Conservation (phyloP, 2,329 filamentous ascomycete species). For the Cyphellophora europaea region DNA sequence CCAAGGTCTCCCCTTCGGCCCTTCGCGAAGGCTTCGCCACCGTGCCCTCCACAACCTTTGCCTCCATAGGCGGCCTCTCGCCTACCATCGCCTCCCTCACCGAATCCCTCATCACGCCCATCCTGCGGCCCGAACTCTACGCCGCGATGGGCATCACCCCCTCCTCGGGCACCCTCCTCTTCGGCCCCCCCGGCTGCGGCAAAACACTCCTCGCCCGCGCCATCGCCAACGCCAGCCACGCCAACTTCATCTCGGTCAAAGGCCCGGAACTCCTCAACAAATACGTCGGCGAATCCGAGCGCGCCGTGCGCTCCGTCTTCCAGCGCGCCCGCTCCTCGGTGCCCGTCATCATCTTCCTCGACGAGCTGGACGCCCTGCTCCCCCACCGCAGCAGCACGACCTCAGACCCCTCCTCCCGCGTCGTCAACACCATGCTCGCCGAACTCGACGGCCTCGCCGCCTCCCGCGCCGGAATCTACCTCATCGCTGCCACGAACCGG, state of each 20-base stretch:
- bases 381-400: conserved; percentile 70
- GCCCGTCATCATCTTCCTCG: conserved; percentile 95
- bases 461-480: conserved; percentile 75
- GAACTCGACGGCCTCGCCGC: conserved; percentile 77
- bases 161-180: conserved; percentile 81
- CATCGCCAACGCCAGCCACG: conserved; percentile 87
- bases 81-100: conserved; percentile 73
- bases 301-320: conserved; percentile 86
- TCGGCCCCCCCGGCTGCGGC: conserved; percentile 92
- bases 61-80: conserved; percentile 76
- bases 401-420: conserved; percentile 73
- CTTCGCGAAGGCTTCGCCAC: conserved; percentile 92
- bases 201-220: conserved; percentile 96
- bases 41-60: conserved; percentile 87
- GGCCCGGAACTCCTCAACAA: conserved; percentile 95
- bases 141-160: conserved; percentile 66
- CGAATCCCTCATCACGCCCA: conserved; percentile 81
- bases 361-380: conserved; percentile 89
- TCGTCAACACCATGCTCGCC: conserved; percentile 90
- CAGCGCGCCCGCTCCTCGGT: conserved; percentile 74
- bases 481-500: conserved; percentile 89
- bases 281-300: conserved; percentile 92
- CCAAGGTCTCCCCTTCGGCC: conserved; percentile 67
- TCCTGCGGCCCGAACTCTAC: conserved; percentile 71
- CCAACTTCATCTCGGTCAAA: conserved; percentile 97